Conservation (phyloP, 2,329 filamentous ascomycete species). For the Amauroascus niger region DNA sequence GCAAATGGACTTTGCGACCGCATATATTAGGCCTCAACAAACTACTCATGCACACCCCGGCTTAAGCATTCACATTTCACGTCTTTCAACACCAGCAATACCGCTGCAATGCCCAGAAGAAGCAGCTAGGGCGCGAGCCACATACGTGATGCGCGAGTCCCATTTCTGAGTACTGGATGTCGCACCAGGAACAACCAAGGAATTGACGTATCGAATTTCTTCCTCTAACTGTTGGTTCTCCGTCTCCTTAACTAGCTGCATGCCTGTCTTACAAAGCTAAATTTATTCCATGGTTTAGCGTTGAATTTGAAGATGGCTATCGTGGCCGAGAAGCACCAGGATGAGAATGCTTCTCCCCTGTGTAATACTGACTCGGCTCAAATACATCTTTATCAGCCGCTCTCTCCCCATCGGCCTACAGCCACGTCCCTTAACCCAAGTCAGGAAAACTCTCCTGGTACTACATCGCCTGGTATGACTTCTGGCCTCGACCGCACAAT, state of each 20-base stretch:
- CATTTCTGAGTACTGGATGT: neutral
- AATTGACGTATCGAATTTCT: neutral
- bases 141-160: too few species aligned
- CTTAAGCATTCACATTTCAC: too few species aligned
- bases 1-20: neutral
- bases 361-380: neutral
- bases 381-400: neutral
- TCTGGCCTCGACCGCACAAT: conserved; percentile 6
- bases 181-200: neutral
- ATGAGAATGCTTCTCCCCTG: neutral
- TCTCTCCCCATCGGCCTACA: conserved; percentile 5
- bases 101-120: too few species aligned
- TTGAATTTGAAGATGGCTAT: neutral
- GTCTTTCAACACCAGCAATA: too few species aligned
- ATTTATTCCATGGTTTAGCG: neutral
- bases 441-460: conserved; percentile 5
- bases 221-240: neutral
- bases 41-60: too few species aligned
- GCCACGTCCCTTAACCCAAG: neutral
- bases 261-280: neutral
- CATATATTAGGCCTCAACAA: neutral
- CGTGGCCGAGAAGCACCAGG: neutral
- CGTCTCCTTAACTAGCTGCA: neutral
- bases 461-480: conserved; percentile 8
- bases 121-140: too few species aligned